Conservation (phyloP, 1,284 basidiomycete species). For the Moniliophthora roreri region DNA sequence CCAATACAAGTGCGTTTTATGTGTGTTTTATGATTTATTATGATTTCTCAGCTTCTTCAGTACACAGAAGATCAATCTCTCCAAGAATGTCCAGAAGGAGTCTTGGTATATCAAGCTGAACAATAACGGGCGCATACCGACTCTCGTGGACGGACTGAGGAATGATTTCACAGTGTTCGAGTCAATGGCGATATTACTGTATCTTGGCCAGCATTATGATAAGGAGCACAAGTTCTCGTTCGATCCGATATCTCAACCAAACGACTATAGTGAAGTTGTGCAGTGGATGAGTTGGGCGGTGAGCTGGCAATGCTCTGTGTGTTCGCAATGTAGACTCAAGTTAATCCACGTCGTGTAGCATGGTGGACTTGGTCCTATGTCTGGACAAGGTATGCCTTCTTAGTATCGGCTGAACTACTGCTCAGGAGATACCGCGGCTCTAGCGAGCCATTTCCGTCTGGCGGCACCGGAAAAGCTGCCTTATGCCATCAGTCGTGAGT, state of each 20-base stretch:
- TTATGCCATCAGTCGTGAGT: slow-evolving; percentile 59
- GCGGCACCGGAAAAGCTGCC: slow-evolving; percentile 64
- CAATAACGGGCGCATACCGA: slow-evolving; percentile 66
- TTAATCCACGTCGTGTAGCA: slow-evolving; percentile 52
- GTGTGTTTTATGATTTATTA: not conserved
- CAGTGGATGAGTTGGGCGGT: slow-evolving; percentile 83
- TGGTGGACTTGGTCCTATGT: slow-evolving; percentile 75
- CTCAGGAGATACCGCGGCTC: slow-evolving; percentile 23
- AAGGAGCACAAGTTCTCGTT: slow-evolving; percentile 57
- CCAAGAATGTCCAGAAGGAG: slow-evolving; percentile 45
- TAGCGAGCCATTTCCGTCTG: slow-evolving; percentile 56
- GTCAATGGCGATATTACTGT: slow-evolving; percentile 65
- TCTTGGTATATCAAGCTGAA: slow-evolving; percentile 67
- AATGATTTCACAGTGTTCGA: slow-evolving; percentile 66
- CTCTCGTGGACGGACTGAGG: slow-evolving; percentile 49
- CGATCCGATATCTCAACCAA: slow-evolving; percentile 39
- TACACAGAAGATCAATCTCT: slow-evolving; percentile 46
- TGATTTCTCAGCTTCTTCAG: not conserved
- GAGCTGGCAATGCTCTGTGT: slow-evolving; percentile 24
- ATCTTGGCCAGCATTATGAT: slow-evolving; percentile 63
- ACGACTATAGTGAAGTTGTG: slow-evolving; percentile 57
- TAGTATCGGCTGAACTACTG: not conserved
- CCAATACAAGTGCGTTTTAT: slow-evolving; percentile 53
- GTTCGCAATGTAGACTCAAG: not conserved
- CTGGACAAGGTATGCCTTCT: slow-evolving; percentile 54